These are phyloP conservation scores for Phanerochaete sordida DNA, from an alignment of 768 basidiomycete genomes.

Conservation along the genomic window DNA sequence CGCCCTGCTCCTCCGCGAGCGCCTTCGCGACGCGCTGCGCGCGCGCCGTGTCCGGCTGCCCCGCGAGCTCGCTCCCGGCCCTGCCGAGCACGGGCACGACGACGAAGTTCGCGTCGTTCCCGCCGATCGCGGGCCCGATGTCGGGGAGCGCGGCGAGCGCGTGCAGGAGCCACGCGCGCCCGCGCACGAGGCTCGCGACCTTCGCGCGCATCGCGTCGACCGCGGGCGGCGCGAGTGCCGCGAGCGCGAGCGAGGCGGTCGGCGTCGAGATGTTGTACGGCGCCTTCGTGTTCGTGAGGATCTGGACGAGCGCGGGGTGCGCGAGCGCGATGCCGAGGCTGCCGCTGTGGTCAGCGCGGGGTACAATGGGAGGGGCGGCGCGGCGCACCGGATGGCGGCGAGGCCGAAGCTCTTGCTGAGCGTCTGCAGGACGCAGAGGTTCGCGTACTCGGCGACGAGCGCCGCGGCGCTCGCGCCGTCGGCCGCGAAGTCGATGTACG, in stretches of 20 bases:
- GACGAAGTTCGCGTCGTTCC: constrained; percentile 88
- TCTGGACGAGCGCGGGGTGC: constrained; percentile 84
- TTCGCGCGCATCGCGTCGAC: constrained; percentile 64
- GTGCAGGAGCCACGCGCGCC: constrained; percentile 52
- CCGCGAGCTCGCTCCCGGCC: constrained; percentile 30
- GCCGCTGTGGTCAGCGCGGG: neutral
- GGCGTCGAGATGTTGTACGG: constrained; percentile 96
- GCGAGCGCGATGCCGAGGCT: constrained; percentile 90
- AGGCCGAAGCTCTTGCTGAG: constrained; percentile 95
- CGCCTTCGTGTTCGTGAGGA: constrained; percentile 93
- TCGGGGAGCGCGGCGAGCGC: constrained; percentile 50
- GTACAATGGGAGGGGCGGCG: neutral
- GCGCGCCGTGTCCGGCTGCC: constrained; percentile 53
- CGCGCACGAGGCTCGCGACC: constrained; percentile 50
- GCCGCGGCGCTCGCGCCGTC: constrained; percentile 58
- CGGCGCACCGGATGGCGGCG: constrained; percentile 83
- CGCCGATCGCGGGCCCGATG: constrained; percentile 69
- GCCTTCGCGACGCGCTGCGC: constrained; percentile 68
- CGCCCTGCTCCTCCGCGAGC: constrained; percentile 79
- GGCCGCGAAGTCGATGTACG: constrained; percentile 91
- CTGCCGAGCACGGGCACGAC: constrained; percentile 69
- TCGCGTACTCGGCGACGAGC: constrained; percentile 77
- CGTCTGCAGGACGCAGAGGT: constrained; percentile 94
- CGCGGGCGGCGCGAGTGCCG: constrained; percentile 70
- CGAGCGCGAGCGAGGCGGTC: constrained; percentile 75